Evolutionary conservation across 192 early-diverging fungal species (phyloP).

Genomic region (Coemansia sp.): DNA sequence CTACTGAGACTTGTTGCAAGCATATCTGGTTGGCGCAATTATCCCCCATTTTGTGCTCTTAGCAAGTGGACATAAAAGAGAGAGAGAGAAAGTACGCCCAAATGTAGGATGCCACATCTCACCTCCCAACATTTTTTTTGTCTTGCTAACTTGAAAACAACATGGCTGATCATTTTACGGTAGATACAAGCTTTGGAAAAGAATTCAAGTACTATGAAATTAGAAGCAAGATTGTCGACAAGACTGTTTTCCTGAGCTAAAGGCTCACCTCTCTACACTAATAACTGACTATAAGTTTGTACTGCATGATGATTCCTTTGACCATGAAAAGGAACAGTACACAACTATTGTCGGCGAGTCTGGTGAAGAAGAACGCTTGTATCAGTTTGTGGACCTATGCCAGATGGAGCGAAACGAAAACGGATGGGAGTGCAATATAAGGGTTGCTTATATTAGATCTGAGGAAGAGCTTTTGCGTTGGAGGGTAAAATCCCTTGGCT

Average conservation of each 20-base stretch:
- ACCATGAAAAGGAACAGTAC: not conserved
- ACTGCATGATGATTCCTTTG: not conserved
- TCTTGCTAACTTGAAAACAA: not conserved
- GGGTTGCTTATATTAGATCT: not conserved
- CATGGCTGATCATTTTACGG: not conserved
- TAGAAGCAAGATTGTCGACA: not conserved
- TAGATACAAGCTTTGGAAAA: not conserved
- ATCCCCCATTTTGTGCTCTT: too few relatives aligned
- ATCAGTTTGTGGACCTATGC: not conserved
- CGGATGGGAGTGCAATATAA: not conserved
- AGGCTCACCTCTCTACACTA: not conserved
- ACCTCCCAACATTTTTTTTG: not conserved
- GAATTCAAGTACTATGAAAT: not conserved
- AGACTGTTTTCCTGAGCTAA: not conserved
- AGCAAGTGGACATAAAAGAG: too few relatives aligned
- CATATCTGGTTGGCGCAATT: too few relatives aligned
- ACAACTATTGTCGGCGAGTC: not conserved
- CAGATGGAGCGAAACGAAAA: not conserved
- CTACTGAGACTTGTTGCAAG: too few relatives aligned
- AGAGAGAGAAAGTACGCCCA: not conserved
- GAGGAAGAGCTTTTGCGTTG: too few relatives aligned
- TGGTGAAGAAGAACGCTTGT: not conserved
- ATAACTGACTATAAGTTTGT: not conserved
- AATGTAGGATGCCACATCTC: not conserved
- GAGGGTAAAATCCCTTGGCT: not conserved